Percentiles rank a stretch among this genome's conserved stretches.
Conservation (phyloP, 805 yeast genomes). For the Ogataea methylovora region DNA sequence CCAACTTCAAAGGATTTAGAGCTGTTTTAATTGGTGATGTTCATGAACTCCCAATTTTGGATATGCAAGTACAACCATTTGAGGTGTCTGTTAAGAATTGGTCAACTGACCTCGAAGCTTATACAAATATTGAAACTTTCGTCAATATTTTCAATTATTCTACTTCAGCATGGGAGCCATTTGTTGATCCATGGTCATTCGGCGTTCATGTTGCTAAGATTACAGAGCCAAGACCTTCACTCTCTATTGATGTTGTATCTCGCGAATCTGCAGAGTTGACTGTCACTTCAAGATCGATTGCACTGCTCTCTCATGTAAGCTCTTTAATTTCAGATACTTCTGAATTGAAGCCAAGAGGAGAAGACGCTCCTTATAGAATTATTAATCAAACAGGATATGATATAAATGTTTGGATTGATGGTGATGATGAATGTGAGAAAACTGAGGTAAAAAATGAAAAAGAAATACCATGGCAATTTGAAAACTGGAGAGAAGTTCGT, state of each 20-base stretch:
- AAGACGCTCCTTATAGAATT: constrained; percentile 75
- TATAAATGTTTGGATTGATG: constrained; percentile 77
- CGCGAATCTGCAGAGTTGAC: constrained; percentile 73
- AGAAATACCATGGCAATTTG: constrained; percentile 78
- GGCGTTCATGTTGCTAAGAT: constrained; percentile 58
- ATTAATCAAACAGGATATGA: constrained; percentile 80
- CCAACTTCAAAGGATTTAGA: constrained; percentile 67
- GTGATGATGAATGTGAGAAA: constrained; percentile 22
- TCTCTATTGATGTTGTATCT: constrained; percentile 65
- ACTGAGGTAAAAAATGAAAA: constrained; percentile 40
- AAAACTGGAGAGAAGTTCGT: constrained; percentile 85
- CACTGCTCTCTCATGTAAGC: constrained; percentile 63
- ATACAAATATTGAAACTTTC: constrained; percentile 53
- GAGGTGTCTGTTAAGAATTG: constrained; percentile 65
- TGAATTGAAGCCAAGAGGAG: constrained; percentile 59
- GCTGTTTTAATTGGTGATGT: constrained; percentile 83
- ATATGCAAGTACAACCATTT: constrained; percentile 67
- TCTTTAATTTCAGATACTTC: constrained; percentile 46
- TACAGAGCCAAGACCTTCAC: constrained; percentile 35
- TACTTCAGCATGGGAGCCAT: constrained; percentile 91
- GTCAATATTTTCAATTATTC: constrained; percentile 83
- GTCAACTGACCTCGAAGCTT: constrained; percentile 77
- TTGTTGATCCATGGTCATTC: constrained; percentile 82
- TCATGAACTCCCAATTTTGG: constrained; percentile 83
- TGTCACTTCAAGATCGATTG: constrained; percentile 74